phyloP scores from a whole-genome alignment of 2,329 filamentous ascomycete species.

The Penicillium sp. region DNA sequence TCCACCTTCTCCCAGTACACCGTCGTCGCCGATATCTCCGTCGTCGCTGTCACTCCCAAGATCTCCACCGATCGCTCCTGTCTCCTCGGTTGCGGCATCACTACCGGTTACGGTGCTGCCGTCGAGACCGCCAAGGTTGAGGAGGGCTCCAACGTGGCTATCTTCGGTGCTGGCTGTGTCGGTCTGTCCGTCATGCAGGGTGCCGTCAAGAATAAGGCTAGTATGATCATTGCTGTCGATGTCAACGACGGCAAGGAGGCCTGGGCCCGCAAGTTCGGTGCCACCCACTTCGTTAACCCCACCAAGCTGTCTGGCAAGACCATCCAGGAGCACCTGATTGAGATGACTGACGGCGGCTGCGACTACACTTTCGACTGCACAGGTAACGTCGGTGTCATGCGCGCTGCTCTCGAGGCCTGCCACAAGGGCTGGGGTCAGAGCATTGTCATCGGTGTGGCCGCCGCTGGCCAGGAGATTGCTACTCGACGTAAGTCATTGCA shows the following conservation, averaged over 20 bases:
- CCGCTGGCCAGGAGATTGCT: conserved; percentile 91
- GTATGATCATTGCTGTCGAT: conserved; percentile 64
- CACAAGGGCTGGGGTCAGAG: conserved; percentile 99
- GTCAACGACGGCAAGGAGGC: conserved; percentile 88
- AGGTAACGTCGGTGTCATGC: conserved; percentile 94
- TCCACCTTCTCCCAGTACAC: conserved; percentile 99
- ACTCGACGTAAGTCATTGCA: conserved; percentile 74
- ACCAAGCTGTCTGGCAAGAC: conserved; percentile 71
- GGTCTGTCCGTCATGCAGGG: conserved; percentile 95
- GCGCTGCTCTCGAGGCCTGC: conserved; percentile 91
- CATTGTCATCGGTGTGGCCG: conserved; percentile 96
- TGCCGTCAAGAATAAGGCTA: conserved; percentile 77
- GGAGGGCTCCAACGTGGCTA: conserved; percentile 80
- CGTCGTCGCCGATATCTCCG: conserved; percentile 96
- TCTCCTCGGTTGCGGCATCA: conserved; percentile 95
- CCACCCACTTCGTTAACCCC: conserved; percentile 96
- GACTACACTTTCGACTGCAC: conserved; percentile 99
- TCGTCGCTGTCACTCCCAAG: conserved; percentile 85
- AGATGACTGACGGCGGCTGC: conserved; percentile 96
- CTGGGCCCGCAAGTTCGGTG: conserved; percentile 92
- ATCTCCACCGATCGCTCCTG: conserved; percentile 96
- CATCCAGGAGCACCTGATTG: conserved; percentile 87
- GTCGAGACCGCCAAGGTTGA: conserved; percentile 91
- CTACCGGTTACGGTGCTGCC: conserved; percentile 94
- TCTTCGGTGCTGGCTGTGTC: conserved; percentile 96